Conservation (phyloP, 2,329 filamentous ascomycete genomes). For the Madurella fahalii region DNA sequence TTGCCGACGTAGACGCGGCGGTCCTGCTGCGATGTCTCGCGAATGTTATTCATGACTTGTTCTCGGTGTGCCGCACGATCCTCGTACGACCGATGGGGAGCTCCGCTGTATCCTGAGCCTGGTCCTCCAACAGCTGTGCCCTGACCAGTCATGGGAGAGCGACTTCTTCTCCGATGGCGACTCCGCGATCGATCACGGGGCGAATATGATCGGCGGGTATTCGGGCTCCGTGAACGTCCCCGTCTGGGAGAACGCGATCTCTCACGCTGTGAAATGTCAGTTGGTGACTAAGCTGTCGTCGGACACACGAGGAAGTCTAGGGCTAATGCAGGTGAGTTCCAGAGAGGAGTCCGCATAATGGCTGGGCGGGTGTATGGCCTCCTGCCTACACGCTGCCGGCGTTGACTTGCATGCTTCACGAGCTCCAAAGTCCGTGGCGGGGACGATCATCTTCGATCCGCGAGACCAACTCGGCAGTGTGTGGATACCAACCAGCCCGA, state of each 20-base stretch:
- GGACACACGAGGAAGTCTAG: neutral
- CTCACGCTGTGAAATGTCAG: constrained; percentile 63
- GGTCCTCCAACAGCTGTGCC: constrained; percentile 67
- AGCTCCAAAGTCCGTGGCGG: constrained; percentile 7
- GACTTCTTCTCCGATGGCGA: constrained; percentile 73
- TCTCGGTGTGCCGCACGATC: constrained; percentile 80
- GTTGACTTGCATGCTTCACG: neutral
- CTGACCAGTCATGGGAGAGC: constrained; percentile 80
- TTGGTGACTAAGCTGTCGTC: constrained; percentile 23
- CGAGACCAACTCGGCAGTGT: neutral
- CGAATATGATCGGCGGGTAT: constrained; percentile 71
- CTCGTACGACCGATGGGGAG: constrained; percentile 73
- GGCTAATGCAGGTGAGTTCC: neutral
- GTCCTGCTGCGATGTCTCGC: constrained; percentile 95
- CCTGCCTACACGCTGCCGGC: neutral
- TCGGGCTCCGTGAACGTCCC: constrained; percentile 78
- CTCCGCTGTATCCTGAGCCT: constrained; percentile 61
- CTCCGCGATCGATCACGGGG: constrained; percentile 71
- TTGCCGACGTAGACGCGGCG: constrained; percentile 99
- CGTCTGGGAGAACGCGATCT: constrained; percentile 74
- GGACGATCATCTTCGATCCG: constrained; percentile 9
- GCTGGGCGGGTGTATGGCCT: neutral
- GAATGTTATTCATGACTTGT: constrained; percentile 92
- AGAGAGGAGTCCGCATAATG: neutral
- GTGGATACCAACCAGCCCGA: constrained; percentile 11